These are phyloP conservation scores for Rhynchospora tenuis DNA, from an alignment of 176 grass and related monocot genomes.

Conservation along the genomic window DNA sequence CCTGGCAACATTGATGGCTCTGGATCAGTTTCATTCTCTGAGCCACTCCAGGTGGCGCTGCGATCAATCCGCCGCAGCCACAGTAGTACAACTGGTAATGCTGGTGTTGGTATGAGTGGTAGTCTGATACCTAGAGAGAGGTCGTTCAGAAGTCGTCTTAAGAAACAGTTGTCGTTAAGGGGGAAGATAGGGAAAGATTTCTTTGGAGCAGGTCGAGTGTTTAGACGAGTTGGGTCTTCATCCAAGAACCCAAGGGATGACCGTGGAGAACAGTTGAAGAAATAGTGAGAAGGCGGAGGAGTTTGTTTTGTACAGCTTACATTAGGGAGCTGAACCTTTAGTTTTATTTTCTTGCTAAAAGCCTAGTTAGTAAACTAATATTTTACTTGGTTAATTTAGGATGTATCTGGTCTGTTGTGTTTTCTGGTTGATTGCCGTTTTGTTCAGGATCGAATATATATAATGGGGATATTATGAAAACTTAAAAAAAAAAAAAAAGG, in stretches of 20 bases:
- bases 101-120: conserved; percentile 33
- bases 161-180: conserved; percentile 75
- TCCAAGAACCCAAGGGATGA: conserved; percentile 39
- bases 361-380: conserved; percentile 7
- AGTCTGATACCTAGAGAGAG: conserved; percentile 32
- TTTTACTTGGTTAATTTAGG: conserved; percentile 6
- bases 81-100: conserved; percentile 12
- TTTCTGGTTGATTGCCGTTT: neutral
- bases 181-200: conserved; percentile 76
- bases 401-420: conserved; percentile 5
- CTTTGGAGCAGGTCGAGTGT: conserved; percentile 48
- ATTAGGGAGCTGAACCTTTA: neutral
- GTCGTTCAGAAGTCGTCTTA: conserved; percentile 54
- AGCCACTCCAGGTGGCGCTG: conserved; percentile 65
- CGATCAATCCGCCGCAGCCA: conserved; percentile 43
- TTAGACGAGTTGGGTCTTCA: conserved; percentile 44
- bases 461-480: neutral
- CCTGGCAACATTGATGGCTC: conserved; percentile 33
- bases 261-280: conserved; percentile 14
- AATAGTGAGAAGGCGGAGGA: conserved; percentile 4
- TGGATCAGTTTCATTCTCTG: conserved; percentile 61
- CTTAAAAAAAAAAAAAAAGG: conserved; percentile 3
- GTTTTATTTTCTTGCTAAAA: conserved; percentile 7
- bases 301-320: conserved; percentile 8
- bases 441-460: neutral